Percentiles rank a stretch among this genome's conserved stretches.
phyloP scores from a whole-genome alignment of 2,329 filamentous ascomycete genomes.

The Ophiocordyceps robertsii region DNA sequence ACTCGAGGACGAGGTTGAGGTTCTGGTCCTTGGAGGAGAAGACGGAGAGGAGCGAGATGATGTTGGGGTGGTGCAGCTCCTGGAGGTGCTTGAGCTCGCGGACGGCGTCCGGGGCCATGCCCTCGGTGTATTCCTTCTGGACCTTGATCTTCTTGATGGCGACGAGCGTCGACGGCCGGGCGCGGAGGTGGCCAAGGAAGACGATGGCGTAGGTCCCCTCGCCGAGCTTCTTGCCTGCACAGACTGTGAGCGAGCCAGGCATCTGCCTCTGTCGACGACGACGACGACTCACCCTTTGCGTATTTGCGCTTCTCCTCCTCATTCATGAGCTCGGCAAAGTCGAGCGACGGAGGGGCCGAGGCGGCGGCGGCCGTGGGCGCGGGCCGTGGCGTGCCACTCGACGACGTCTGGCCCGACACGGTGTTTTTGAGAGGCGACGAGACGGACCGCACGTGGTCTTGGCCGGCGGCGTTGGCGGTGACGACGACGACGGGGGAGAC shows the following conservation, averaged over 20 bases:
- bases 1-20: constrained; percentile 89
- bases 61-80: constrained; percentile 88
- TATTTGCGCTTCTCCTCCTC: constrained; percentile 78
- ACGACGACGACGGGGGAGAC: constrained; percentile 29
- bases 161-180: constrained; percentile 59
- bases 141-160: constrained; percentile 92
- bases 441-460: constrained; percentile 17
- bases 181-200: constrained; percentile 70
- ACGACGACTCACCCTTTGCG: constrained; percentile 51
- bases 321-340: constrained; percentile 70
- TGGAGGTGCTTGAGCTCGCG: constrained; percentile 93
- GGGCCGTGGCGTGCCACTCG: constrained; percentile 30
- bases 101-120: constrained; percentile 86
- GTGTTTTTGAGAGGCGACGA: constrained; percentile 31
- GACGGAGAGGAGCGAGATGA: constrained; percentile 82
- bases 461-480: constrained; percentile 6
- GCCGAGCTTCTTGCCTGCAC: constrained; percentile 71
- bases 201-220: constrained; percentile 96
- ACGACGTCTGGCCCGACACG: constrained; percentile 23
- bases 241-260: background rate
- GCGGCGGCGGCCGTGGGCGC: constrained; percentile 15
- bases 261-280: too few relatives aligned
- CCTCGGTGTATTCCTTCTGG: constrained; percentile 75
- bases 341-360: constrained; percentile 28
- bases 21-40: constrained; percentile 96